Evolutionary conservation across 2,329 filamentous ascomycete species (phyloP).

Genomic region (Fusarium hainanense): DNA sequence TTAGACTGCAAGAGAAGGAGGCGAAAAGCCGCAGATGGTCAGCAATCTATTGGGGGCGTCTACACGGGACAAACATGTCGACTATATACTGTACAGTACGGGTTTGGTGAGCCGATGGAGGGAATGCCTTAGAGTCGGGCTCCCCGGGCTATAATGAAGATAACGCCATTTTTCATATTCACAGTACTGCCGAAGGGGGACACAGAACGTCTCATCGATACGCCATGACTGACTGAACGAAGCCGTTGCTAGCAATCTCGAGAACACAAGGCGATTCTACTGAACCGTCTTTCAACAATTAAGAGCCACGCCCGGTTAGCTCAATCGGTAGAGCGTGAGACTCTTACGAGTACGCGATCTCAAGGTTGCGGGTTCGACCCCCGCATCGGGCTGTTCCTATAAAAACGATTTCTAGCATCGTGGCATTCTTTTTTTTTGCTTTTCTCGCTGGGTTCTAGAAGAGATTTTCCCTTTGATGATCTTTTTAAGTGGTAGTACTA

Average conservation of each 20-base stretch:
- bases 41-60: slow-evolving; percentile 28
- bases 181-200: background rate
- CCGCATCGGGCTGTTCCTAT: slow-evolving; percentile 55
- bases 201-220: background rate
- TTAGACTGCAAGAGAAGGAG: slow-evolving; percentile 15
- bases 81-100: slow-evolving; percentile 33
- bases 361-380: slow-evolving; percentile 67
- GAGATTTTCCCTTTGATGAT: background rate
- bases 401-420: no score
- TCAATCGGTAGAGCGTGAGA: slow-evolving; percentile 71
- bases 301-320: slow-evolving; percentile 28
- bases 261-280: background rate
- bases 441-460: background rate
- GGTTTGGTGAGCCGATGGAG: slow-evolving; percentile 25
- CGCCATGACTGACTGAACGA: background rate
- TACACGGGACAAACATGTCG: slow-evolving; percentile 25
- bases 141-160: slow-evolving; percentile 38
- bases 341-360: slow-evolving; percentile 61
- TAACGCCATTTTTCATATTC: slow-evolving; percentile 20
- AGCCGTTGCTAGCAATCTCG: background rate
- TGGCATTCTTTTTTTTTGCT: slow-evolving; percentile 10
- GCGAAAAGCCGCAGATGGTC: slow-evolving; percentile 5
- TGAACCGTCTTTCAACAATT: background rate
- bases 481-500: background rate
- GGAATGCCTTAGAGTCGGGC: slow-evolving; percentile 20